A percentile compares a stretch with the other conserved stretches of the same genome.
Conservation (phyloP, 1,139 yeast genomes). For the Candida freyschussii region DNA sequence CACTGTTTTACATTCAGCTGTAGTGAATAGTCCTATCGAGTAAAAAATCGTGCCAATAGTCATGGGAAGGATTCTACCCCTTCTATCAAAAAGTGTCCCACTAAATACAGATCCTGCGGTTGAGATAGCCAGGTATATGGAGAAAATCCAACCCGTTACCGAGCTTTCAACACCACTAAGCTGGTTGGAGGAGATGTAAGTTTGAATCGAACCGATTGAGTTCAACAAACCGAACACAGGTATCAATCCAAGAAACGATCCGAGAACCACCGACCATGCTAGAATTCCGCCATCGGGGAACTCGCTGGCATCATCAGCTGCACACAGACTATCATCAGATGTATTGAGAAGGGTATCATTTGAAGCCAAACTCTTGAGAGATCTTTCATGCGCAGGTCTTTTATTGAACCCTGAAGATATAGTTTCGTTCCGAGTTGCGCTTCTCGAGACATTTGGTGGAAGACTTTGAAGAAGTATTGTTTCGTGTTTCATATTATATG, state of each 20-base stretch:
- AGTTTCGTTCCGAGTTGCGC: background rate
- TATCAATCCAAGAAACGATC: constrained; percentile 58
- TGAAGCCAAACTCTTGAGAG: constrained; percentile 9
- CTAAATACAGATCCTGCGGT: constrained; percentile 56
- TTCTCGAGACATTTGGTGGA: too few relatives aligned
- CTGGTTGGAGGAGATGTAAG: constrained; percentile 59
- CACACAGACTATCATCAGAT: constrained; percentile 17
- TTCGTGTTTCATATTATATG: too few relatives aligned
- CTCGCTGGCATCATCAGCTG: constrained; percentile 19
- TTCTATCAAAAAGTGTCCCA: constrained; percentile 49
- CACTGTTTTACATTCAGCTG: constrained; percentile 44
- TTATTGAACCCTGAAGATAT: constrained; percentile 8
- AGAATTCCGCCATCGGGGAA: constrained; percentile 24
- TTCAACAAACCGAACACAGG: constrained; percentile 65
- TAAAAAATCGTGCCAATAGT: constrained; percentile 39
- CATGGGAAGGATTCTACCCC: constrained; percentile 43
- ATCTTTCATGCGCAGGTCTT: constrained; percentile 1
- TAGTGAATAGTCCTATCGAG: constrained; percentile 44
- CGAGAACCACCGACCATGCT: constrained; percentile 33
- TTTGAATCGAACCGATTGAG: constrained; percentile 65
- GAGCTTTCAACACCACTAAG: constrained; percentile 44
- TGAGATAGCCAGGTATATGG: constrained; percentile 54
- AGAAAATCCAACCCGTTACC: constrained; percentile 66
- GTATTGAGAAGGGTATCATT: constrained; percentile 6
- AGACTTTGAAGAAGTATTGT: too few relatives aligned